Percentiles rank a stretch among this genome's conserved stretches.
Evolutionary conservation across 2,329 filamentous ascomycete genomes (phyloP).

Genomic region (Colletotrichum theobromicola): DNA sequence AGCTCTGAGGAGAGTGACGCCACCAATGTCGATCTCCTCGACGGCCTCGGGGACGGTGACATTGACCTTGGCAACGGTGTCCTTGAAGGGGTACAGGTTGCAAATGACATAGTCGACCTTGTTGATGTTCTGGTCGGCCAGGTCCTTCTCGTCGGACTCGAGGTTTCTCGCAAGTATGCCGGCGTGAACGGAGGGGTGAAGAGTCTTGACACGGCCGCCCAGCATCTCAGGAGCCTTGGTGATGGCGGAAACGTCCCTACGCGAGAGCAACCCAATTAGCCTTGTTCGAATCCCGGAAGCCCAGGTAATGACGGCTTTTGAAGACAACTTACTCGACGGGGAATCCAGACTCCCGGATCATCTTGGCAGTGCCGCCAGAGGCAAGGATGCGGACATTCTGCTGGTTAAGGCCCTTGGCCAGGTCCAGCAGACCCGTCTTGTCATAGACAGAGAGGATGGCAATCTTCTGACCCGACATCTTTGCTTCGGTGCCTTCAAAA

Average conservation of each 20-base stretch:
- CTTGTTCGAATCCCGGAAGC: neutral
- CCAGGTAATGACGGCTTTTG: neutral
- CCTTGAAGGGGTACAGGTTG: constrained; percentile 99
- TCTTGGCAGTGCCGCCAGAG: constrained; percentile 91
- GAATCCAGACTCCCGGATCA: constrained; percentile 97
- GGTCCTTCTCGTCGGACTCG: constrained; percentile 94
- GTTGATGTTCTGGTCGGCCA: constrained; percentile 91
- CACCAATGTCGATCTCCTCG: constrained; percentile 98
- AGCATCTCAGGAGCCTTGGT: constrained; percentile 98
- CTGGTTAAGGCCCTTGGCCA: constrained; percentile 88
- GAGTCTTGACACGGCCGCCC: constrained; percentile 83
- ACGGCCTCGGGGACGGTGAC: constrained; percentile 97
- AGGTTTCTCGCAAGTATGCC: constrained; percentile 94
- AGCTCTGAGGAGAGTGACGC: constrained; percentile 93
- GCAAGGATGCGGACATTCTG: constrained; percentile 92
- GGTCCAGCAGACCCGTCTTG: constrained; percentile 93
- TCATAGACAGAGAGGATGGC: constrained; percentile 98
- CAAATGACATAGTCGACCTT: constrained; percentile 97
- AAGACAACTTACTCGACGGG: constrained; percentile 81
- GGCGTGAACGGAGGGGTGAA: constrained; percentile 90
- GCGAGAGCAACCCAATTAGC: neutral
- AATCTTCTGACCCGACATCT: constrained; percentile 55
- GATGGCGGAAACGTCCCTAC: constrained; percentile 96
- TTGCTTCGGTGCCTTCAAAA: constrained; percentile 24
- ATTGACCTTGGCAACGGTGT: constrained; percentile 95